Evolutionary conservation across 352 stramenopile species (phyloP), one percentile per base, ranked within the genome.

Genomic region (Elongisporangium anandrum): DNA sequence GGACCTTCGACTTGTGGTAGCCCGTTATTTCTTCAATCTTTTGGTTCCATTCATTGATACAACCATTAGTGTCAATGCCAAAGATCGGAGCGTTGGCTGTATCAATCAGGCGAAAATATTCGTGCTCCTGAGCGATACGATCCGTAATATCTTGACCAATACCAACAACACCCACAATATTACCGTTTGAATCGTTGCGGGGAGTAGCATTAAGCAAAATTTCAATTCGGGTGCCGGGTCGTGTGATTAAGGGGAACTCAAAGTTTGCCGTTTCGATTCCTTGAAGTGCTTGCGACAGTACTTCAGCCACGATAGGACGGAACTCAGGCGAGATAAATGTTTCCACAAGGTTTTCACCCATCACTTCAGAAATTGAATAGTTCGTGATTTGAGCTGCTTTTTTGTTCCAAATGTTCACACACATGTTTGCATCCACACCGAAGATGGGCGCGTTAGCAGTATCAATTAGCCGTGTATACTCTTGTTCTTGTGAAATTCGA

Each of bases 21-120:
- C 83, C 85, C 10, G 85, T 95, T 55, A 93, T 94, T 34, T 91
- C 75, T 51, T 90, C 81, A 23, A 94, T 93, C 66, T 93, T 94
- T 57, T 92, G 74, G 61, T 95, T 95, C 86, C 84, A 95, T 54
- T 92, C 81, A 59, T 92, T 94, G 57, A 95, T 86, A 56, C 75
- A 79, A 19, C 86, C 85, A 73, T 83, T 73, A 24, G 84, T 89
- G 62, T 97, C 82, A 34, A 93, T 75, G 26, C 85, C 85, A 50
- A 95, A 95, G 57, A 95, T 95, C 16, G 85, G 85, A 7, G 85
- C 85, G n/a, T 94, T 81, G 0, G 83, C 81, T 17, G 69, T 86
- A 52, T 92, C 83, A 54, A 92, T 87, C 9, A 92, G 66, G 19
- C 75, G 57, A 6, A 66, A 66, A 53, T 87, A 87, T 51, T 85